Conservation (phyloP, 2,329 filamentous ascomycete genomes). For the Chlorencoelia australis region DNA sequence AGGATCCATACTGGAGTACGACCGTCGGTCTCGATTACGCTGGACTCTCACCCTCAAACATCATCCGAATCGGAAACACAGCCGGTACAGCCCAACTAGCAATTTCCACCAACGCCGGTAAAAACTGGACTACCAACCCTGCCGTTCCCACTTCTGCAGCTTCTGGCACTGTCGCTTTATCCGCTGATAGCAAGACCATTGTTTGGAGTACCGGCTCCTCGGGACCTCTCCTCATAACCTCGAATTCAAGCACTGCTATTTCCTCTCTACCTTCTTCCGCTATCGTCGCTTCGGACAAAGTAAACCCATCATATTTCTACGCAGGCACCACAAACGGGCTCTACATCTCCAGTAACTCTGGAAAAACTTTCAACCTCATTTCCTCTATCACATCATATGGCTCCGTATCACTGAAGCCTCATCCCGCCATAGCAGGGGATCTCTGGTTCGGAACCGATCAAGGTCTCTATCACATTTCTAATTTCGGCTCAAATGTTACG, state of each 20-base stretch:
- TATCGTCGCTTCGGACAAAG: slow-evolving; percentile 43
- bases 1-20: slow-evolving; percentile 11
- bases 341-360: slow-evolving; percentile 42
- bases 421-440: slow-evolving; percentile 48
- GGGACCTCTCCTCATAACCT: slow-evolving; percentile 9
- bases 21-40: slow-evolving; percentile 22
- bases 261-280: slow-evolving; percentile 33
- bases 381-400: slow-evolving; percentile 28
- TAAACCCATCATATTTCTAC: slow-evolving; percentile 13
- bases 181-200: slow-evolving; percentile 11
- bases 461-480: slow-evolving; percentile 43
- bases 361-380: slow-evolving; percentile 43
- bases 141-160: slow-evolving; percentile 1
- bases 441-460: slow-evolving; percentile 47
- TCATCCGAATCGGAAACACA: slow-evolving; percentile 12
- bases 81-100: slow-evolving; percentile 8
- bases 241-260: slow-evolving; percentile 33
- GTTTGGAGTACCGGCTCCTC: slow-evolving; percentile 6
- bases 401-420: no score
- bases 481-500: slow-evolving; percentile 31
- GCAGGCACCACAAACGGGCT: slow-evolving; percentile 21
- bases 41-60: slow-evolving; percentile 10
- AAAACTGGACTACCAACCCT: slow-evolving; percentile 7
- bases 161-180: slow-evolving; percentile 12
- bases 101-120: slow-evolving; percentile 12